These are phyloP conservation scores for Harringtonia aguacate DNA, from an alignment of 2,329 filamentous ascomycete species.

Conservation along the genomic window DNA sequence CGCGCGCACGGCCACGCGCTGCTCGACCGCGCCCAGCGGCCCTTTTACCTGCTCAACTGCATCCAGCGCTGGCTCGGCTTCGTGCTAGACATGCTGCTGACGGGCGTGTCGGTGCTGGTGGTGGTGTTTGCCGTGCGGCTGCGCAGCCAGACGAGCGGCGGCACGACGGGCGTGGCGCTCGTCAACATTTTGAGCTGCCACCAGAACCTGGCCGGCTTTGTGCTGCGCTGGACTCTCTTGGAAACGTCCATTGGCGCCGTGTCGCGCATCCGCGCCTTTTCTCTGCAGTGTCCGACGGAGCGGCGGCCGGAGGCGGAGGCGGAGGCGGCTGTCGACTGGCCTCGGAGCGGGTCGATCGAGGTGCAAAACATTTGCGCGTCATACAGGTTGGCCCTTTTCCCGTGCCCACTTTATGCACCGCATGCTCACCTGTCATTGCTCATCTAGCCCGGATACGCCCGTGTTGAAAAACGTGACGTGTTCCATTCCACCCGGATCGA, in stretches of 20 bases:
- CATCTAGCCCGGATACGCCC: neutral
- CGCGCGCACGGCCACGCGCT: slow-evolving; percentile 31
- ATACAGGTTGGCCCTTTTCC: neutral
- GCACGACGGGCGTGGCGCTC: slow-evolving; percentile 19
- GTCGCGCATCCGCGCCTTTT: slow-evolving; percentile 7
- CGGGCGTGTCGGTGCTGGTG: slow-evolving; percentile 21
- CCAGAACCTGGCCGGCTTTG: slow-evolving; percentile 9
- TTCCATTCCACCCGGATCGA: slow-evolving; percentile 17
- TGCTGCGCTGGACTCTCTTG: slow-evolving; percentile 14
- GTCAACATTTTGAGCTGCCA: slow-evolving; percentile 13
- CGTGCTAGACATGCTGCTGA: slow-evolving; percentile 24
- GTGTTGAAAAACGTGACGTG: slow-evolving; percentile 15
- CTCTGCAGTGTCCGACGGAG: neutral
- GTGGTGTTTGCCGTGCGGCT: slow-evolving; percentile 21
- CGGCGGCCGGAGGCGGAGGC: neutral
- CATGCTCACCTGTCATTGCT: neutral
- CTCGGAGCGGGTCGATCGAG: neutral
- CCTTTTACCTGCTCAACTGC: slow-evolving; percentile 44
- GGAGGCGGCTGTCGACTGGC: neutral
- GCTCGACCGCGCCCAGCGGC: slow-evolving; percentile 42
- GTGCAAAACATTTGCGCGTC: neutral
- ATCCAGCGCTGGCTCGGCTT: slow-evolving; percentile 43
- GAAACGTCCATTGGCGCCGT: slow-evolving; percentile 16
- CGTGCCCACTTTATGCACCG: neutral
- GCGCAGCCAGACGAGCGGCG: slow-evolving; percentile 15